Evolutionary conservation across 164 flowering plant genomes (phyloP), one percentile per base, ranked within the genome.

Genomic region (Nymphaea colorata): DNA sequence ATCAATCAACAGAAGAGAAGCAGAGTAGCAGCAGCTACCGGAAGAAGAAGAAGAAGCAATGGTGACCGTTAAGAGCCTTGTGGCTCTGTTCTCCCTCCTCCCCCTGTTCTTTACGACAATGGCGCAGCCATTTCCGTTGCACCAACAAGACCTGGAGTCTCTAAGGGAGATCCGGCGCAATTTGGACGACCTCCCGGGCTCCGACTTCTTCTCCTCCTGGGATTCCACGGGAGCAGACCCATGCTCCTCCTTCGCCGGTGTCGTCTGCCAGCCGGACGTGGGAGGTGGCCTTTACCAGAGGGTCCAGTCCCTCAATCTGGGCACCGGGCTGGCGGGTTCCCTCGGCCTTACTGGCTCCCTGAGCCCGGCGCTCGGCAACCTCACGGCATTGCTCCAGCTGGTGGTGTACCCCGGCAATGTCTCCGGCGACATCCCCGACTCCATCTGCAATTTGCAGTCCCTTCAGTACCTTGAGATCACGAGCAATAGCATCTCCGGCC

Each of bases 161-260:
- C 74, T 87, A 2, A 67, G 53, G 41, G 61, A 74, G 66, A 77
- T 87, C 73, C 83, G 67, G 67, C 45, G 68, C 77, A 65, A 47
- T 59, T 82, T 87, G 68, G 75, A 77, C 11, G 87, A 79, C 66
- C 62, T 82, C 44, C 80, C 78, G 0, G 73, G 78, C 69, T 44
- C 81, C 15, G 6, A 42, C 10, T 87, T 84, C 83, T 83, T 87
- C 78, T 81, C 90, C 77, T 62, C 87, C 65, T 87, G 93, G 93
- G 77, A 82, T 77, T 77, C 82, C 81, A 41, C 82, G 55, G 59
- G 85, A 3, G 81, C 83, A 2, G 77, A 84, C 44, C 87, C 88
- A 57, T 84, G 87, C 81, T 67, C 79, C 59, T 53, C 89, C 66
- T 88, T 83, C 73, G 41, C 84, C 68, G 89, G 90, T 69, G 43